Percentiles rank a stretch among this genome's conserved stretches.
Evolutionary conservation across 345 rosid species (phyloP).

Genomic region (Isatis tinctoria): DNA sequence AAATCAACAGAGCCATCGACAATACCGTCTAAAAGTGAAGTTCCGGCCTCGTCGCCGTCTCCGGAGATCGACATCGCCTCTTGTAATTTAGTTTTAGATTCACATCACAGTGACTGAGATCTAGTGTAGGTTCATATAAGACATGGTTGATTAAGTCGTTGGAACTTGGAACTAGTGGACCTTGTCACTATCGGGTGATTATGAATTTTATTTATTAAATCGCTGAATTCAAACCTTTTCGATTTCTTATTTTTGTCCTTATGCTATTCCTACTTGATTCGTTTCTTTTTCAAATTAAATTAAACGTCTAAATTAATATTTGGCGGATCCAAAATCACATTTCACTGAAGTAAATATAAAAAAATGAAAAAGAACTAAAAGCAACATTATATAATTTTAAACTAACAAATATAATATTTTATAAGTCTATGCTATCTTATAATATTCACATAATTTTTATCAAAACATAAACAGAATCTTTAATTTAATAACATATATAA

Average conservation of each 20-base stretch:
- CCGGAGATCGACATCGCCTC: neutral
- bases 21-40: neutral
- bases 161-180: neutral
- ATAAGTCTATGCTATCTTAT: no score
- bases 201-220: neutral
- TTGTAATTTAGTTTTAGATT: neutral
- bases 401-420: no score
- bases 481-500: no score
- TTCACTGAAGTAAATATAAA: no score
- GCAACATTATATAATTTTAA: no score
- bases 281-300: neutral
- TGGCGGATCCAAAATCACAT: no score
- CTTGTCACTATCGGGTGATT: neutral
- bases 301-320: neutral
- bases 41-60: neutral
- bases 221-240: neutral
- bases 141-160: neutral
- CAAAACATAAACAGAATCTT: no score
- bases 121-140: neutral
- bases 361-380: no score
- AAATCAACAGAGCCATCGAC: constrained; percentile 1
- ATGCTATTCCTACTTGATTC: neutral
- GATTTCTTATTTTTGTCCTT: neutral
- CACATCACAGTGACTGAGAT: neutral
- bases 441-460: no score